A percentile compares a stretch with the other conserved stretches of the same genome.
These are phyloP conservation scores for Turnera subulata DNA, from an alignment of 345 rosid genomes.

Conservation along the genomic window DNA sequence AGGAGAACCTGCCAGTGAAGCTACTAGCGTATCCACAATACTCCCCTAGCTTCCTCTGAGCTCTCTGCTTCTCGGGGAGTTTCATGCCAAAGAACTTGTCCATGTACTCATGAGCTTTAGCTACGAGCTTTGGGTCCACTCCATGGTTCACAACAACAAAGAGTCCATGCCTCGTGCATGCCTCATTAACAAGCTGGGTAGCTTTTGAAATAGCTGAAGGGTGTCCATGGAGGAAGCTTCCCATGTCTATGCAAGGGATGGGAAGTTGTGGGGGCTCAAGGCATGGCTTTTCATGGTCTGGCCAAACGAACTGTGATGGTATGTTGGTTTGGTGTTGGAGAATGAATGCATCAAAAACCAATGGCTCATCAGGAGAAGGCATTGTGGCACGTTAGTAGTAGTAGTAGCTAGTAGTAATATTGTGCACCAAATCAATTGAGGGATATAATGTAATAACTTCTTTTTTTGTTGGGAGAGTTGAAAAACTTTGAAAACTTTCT, in stretches of 20 bases:
- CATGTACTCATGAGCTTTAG: slow-evolving; percentile 64
- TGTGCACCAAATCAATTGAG: too few species aligned
- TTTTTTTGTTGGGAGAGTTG: too few species aligned
- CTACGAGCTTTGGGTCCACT: slow-evolving; percentile 50
- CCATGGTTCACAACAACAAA: slow-evolving; percentile 86
- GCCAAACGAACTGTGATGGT: slow-evolving; percentile 87
- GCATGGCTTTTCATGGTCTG: slow-evolving; percentile 67
- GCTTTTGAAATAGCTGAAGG: slow-evolving; percentile 37
- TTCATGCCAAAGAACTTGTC: slow-evolving; percentile 71
- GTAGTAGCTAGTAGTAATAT: too few species aligned
- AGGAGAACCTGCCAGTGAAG: slow-evolving; percentile 87
- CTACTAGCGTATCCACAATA: slow-evolving; percentile 88
- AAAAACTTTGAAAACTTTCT: too few species aligned
- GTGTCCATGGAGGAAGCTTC: slow-evolving; percentile 50
- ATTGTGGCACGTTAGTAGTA: not conserved
- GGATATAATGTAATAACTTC: too few species aligned
- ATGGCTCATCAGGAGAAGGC: slow-evolving; percentile 9
- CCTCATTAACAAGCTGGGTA: slow-evolving; percentile 51
- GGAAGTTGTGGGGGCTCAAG: slow-evolving; percentile 46
- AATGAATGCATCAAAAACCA: slow-evolving; percentile 62
- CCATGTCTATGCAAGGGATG: slow-evolving; percentile 70
- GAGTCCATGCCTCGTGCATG: slow-evolving; percentile 81
- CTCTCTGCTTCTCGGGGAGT: slow-evolving; percentile 59
- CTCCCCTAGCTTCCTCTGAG: slow-evolving; percentile 78
- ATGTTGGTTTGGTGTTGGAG: slow-evolving; percentile 44